A percentile compares a stretch with the other conserved stretches of the same genome.
Evolutionary conservation across 306 rosid species (phyloP).

Genomic region (Cicer pinnatifidum): DNA sequence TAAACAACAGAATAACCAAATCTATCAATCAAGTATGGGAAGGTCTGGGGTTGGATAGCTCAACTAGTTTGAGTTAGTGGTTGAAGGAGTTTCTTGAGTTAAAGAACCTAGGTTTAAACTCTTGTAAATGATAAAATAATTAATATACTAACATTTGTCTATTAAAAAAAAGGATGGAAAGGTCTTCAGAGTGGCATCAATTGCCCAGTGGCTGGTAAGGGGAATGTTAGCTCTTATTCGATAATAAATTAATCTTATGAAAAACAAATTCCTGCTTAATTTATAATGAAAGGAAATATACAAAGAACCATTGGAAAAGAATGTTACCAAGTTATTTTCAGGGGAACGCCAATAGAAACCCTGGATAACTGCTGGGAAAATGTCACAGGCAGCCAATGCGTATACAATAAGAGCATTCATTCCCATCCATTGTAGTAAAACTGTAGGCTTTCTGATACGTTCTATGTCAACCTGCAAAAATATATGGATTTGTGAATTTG

Average conservation of each 20-base stretch:
- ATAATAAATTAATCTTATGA: slow-evolving; percentile 7
- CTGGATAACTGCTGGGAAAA: slow-evolving; percentile 69
- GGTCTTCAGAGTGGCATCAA: slow-evolving; percentile 7
- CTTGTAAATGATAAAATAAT: too few species aligned
- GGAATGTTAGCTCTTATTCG: slow-evolving; percentile 17
- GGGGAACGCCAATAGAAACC: slow-evolving; percentile 82
- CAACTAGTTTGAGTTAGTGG: too few species aligned
- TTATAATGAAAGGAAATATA: slow-evolving; percentile 3
- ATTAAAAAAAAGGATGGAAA: slow-evolving; percentile 10
- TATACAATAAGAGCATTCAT: slow-evolving; percentile 77
- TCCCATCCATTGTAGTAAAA: slow-evolving; percentile 77
- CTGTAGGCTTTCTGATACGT: slow-evolving; percentile 58
- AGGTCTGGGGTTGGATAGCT: too few species aligned
- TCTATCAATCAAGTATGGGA: slow-evolving; percentile 33
- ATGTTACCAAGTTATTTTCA: slow-evolving; percentile 70
- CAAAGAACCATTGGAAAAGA: slow-evolving; percentile 27
- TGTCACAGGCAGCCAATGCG: slow-evolving; percentile 74
- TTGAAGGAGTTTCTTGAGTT: too few species aligned
- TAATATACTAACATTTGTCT: too few species aligned
- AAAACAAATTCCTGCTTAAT: slow-evolving; percentile 8
- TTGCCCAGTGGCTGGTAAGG: slow-evolving; percentile 10
- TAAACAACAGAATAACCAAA: slow-evolving; percentile 29
- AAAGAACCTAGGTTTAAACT: too few species aligned
- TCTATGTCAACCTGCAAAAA: slow-evolving; percentile 66
- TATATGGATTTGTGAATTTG: slow-evolving; percentile 36